These are phyloP conservation scores for Hortiboletus flavorubellus DNA, from an alignment of 768 basidiomycete genomes.

Conservation along the genomic window DNA sequence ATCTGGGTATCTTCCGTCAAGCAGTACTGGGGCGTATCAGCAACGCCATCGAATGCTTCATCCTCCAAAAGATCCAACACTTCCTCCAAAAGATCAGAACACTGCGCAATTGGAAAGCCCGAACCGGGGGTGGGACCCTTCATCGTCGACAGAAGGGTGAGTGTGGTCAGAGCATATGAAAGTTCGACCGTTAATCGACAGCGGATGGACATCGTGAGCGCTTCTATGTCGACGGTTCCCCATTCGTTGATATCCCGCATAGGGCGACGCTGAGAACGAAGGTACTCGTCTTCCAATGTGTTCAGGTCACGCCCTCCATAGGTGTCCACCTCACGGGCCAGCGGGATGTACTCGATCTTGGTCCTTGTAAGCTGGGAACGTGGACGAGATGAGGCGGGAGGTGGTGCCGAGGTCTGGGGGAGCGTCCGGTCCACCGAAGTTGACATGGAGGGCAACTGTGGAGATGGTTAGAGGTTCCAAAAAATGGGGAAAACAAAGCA, in stretches of 20 bases:
- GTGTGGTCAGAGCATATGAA: slow-evolving; percentile 85
- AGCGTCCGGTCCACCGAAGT: slow-evolving; percentile 15
- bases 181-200: slow-evolving; percentile 81
- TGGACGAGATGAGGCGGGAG: slow-evolving; percentile 34
- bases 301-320: slow-evolving; percentile 81
- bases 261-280: slow-evolving; percentile 49
- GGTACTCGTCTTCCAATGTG: slow-evolving; percentile 58
- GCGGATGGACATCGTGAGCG: slow-evolving; percentile 89
- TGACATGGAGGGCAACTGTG: slow-evolving; percentile 20
- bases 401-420: slow-evolving; percentile 26
- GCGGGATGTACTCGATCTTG: slow-evolving; percentile 86
- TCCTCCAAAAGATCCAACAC: slow-evolving; percentile 85
- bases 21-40: slow-evolving; percentile 25
- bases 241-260: slow-evolving; percentile 79
- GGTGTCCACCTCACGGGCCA: slow-evolving; percentile 70
- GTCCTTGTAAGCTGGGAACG: slow-evolving; percentile 58
- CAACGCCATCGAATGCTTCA: slow-evolving; percentile 59
- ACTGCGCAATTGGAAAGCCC: slow-evolving; percentile 74
- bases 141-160: slow-evolving; percentile 79
- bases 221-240: slow-evolving; percentile 87
- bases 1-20: slow-evolving; percentile 36
- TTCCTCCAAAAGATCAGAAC: slow-evolving; percentile 81
- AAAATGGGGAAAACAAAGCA: slow-evolving; percentile 14
- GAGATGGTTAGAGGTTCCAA: slow-evolving; percentile 10
- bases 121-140: slow-evolving; percentile 50